These are phyloP conservation scores for Neoscytalidium dimidiatum DNA, from an alignment of 2,329 filamentous ascomycete species.

Conservation along the genomic window DNA sequence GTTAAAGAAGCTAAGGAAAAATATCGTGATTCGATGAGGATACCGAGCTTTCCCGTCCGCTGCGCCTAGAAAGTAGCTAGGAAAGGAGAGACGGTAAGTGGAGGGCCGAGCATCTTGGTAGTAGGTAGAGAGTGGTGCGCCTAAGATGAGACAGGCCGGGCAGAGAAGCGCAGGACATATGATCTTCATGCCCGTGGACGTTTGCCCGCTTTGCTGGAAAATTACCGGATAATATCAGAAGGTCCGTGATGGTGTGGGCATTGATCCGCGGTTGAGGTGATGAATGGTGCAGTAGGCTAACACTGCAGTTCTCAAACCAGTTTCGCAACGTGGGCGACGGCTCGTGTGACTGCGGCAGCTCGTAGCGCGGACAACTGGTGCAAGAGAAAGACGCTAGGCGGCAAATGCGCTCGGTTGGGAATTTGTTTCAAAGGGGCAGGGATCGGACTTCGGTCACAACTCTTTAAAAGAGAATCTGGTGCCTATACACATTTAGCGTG, in stretches of 20 bases:
- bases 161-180: neutral
- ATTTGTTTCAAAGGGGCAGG: constrained; percentile 11
- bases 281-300: neutral
- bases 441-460: neutral
- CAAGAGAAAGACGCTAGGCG: neutral
- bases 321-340: neutral
- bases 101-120: constrained; percentile 1
- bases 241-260: constrained; percentile 1
- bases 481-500: constrained; percentile 9
- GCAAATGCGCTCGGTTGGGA: constrained; percentile 1
- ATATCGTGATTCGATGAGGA: neutral
- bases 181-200: neutral
- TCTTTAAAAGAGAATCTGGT: constrained; percentile 20
- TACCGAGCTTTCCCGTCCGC: constrained; percentile 6
- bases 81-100: neutral
- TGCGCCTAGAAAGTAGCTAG: neutral
- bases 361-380: neutral
- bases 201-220: neutral
- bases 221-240: neutral
- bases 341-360: constrained; percentile 1
- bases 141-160: neutral
- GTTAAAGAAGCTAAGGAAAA: neutral
- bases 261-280: neutral
- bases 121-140: neutral
- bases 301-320: neutral